Percentiles rank a stretch among this genome's conserved stretches.
These are phyloP conservation scores for Penstemon barbatus DNA, from an alignment of 257 asterid species.

Conservation along the genomic window DNA sequence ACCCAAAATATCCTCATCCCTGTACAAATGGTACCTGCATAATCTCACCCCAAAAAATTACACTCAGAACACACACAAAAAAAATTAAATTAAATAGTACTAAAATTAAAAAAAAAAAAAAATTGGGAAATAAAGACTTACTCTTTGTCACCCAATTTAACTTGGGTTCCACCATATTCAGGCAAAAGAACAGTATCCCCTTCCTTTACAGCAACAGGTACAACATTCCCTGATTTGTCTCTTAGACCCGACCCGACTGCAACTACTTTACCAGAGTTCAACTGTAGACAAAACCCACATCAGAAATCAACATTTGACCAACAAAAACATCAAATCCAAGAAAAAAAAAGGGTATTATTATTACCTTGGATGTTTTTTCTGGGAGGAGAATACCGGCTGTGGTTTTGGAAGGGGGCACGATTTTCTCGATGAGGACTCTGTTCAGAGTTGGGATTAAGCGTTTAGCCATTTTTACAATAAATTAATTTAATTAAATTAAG, in stretches of 20 bases:
- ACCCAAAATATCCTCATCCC: slow-evolving; percentile 75
- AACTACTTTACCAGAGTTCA: slow-evolving; percentile 81
- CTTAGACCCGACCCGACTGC: slow-evolving; percentile 80
- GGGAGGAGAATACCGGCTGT: slow-evolving; percentile 88
- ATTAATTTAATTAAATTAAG: not conserved
- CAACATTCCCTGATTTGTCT: slow-evolving; percentile 53
- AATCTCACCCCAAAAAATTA: slow-evolving; percentile 13
- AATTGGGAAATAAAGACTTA: slow-evolving; percentile 33
- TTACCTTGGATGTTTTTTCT: slow-evolving; percentile 74
- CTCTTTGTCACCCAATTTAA: slow-evolving; percentile 90
- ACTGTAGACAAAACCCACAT: slow-evolving; percentile 42
- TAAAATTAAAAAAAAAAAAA: not conserved
- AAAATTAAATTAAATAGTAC: no score
- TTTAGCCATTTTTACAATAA: slow-evolving; percentile 53
- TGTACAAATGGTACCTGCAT: slow-evolving; percentile 58
- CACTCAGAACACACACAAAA: not conserved
- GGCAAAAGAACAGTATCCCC: slow-evolving; percentile 93
- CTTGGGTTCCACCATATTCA: slow-evolving; percentile 88
- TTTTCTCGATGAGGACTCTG: slow-evolving; percentile 83
- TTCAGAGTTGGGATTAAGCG: slow-evolving; percentile 81
- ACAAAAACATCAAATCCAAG: not conserved
- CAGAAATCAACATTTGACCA: not conserved
- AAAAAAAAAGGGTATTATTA: not conserved
- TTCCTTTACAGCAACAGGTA: slow-evolving; percentile 83
- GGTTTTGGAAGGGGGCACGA: slow-evolving; percentile 78